These are phyloP conservation scores for Saccharomycopsis sp. DNA, from an alignment of 805 yeast genomes.

Conservation along the genomic window DNA sequence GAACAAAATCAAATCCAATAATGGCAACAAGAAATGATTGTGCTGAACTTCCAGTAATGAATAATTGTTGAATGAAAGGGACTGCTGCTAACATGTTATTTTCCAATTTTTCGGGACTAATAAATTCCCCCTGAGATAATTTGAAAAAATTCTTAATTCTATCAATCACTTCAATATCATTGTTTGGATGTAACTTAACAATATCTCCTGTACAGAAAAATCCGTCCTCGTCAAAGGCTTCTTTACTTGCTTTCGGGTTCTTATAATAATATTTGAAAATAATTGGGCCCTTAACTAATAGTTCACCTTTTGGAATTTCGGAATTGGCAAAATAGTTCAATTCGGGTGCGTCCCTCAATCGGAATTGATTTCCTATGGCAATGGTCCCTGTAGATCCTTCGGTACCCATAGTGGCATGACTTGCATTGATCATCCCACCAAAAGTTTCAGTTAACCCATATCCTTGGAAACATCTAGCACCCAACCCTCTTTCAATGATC, in stretches of 20 bases:
- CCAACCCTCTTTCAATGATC: slow-evolving; percentile 57
- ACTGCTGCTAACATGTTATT: slow-evolving; percentile 49
- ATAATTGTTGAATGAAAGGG: slow-evolving; percentile 46
- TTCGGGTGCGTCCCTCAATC: slow-evolving; percentile 55
- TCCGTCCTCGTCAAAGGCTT: slow-evolving; percentile 49
- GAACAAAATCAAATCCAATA: slow-evolving; percentile 49
- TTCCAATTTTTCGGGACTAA: slow-evolving; percentile 73
- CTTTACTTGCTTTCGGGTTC: slow-evolving; percentile 46
- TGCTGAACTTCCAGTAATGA: slow-evolving; percentile 58
- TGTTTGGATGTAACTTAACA: slow-evolving; percentile 43
- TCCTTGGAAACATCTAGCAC: slow-evolving; percentile 56
- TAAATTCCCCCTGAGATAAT: slow-evolving; percentile 57
- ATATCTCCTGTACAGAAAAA: slow-evolving; percentile 69
- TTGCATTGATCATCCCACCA: slow-evolving; percentile 41
- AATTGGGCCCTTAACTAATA: slow-evolving; percentile 59
- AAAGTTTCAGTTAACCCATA: slow-evolving; percentile 69
- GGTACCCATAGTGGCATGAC: slow-evolving; percentile 31
- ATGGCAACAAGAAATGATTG: slow-evolving; percentile 52
- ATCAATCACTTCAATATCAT: slow-evolving; percentile 57
- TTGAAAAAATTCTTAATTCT: slow-evolving; percentile 77
- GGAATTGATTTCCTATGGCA: slow-evolving; percentile 38
- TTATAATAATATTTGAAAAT: slow-evolving; percentile 52
- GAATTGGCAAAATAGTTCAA: slow-evolving; percentile 44
- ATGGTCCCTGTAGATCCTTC: slow-evolving; percentile 36
- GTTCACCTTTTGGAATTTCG: slow-evolving; percentile 45